Evolutionary conservation across 208 protist species (phyloP), one percentile per base, ranked within the genome.

Genomic region (Acanthamoeba royreba): DNA sequence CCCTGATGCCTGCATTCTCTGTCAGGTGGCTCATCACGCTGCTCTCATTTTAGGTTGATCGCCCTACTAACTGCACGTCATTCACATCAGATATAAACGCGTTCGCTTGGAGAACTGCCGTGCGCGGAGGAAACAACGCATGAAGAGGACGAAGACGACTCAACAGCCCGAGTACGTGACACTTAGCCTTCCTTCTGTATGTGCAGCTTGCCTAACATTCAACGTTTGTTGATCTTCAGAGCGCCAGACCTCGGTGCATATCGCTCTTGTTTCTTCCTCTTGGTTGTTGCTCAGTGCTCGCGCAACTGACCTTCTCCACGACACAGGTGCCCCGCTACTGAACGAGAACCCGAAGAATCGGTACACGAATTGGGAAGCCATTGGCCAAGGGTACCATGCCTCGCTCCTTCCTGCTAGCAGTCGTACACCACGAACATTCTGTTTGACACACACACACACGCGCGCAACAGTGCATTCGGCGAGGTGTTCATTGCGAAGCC

Each of bases 71-170:
- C n/a, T n/a, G n/a, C 11, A 28, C 55, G 55, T 5, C 55, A n/a
- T n/a, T n/a, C n/a, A n/a, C n/a, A n/a, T n/a, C n/a, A 83, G 72
- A n/a, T 83, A 83, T 31, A 83, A 83, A 31, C 72, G 72, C 22
- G 72, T 83, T 19, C 38, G 72, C n/a, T 15, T 83, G 72, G 72
- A 83, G 28, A 83, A 31, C 72, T 83, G 72, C 25, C 72, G 72
- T 4, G 72, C 72, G 72, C 22, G 72, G 4, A 5, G 72, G 25
- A 83, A 52, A 31, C 72, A 52, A 43, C 35, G 72, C 4, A 15
- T 15, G 22, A 83, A 83, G 72, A 25, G 42, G 72, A 46, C 42
- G 25, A 83, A 52, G 72, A 43, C 45, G 25, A n/a, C n/a, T n/a
- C n/a, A n/a, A n/a, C n/a, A n/a, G n/a, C n/a, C n/a, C n/a, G n/a